Evolutionary conservation across 306 rosid species (phyloP).

Genomic region (Quercus dentata): DNA sequence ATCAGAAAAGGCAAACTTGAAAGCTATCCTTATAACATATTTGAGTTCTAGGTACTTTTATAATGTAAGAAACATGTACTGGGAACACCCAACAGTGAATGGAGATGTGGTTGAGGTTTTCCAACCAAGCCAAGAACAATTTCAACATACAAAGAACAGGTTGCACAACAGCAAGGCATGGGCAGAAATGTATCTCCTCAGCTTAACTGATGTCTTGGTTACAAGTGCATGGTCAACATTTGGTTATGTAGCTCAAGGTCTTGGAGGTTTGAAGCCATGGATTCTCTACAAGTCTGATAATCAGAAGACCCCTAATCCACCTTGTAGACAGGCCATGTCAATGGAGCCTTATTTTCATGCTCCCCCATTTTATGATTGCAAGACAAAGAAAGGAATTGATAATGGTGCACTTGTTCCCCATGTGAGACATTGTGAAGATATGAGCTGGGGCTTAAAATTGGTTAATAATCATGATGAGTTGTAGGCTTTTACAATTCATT

Average conservation of each 20-base stretch:
- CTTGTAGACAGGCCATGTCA: slow-evolving; percentile 62
- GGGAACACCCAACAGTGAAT: slow-evolving; percentile 61
- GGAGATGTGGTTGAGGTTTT: slow-evolving; percentile 54
- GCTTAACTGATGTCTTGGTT: slow-evolving; percentile 55
- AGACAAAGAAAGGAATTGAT: slow-evolving; percentile 57
- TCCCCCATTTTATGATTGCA: slow-evolving; percentile 75
- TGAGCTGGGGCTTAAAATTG: slow-evolving; percentile 65
- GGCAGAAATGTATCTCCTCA: slow-evolving; percentile 71
- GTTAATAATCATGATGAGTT: slow-evolving; percentile 11
- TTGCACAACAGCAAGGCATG: slow-evolving; percentile 63
- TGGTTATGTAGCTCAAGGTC: slow-evolving; percentile 76
- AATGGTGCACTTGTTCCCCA: slow-evolving; percentile 62
- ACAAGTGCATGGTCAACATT: slow-evolving; percentile 80
- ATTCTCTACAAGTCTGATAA: slow-evolving; percentile 69
- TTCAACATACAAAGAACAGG: slow-evolving; percentile 62
- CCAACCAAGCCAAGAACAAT: slow-evolving; percentile 75
- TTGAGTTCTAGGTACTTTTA: slow-evolving; percentile 59
- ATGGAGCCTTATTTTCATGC: slow-evolving; percentile 85
- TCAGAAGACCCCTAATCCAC: slow-evolving; percentile 47
- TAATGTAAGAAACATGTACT: slow-evolving; percentile 53
- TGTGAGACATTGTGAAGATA: slow-evolving; percentile 77
- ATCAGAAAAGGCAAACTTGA: slow-evolving; percentile 32
- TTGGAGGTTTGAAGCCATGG: slow-evolving; percentile 77
- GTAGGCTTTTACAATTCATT: slow-evolving; percentile 2
- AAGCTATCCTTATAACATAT: slow-evolving; percentile 63